Base-by-base conservation (phyloP, 371 early-diverging fungal species). In the Mortierella sp. region DNA sequence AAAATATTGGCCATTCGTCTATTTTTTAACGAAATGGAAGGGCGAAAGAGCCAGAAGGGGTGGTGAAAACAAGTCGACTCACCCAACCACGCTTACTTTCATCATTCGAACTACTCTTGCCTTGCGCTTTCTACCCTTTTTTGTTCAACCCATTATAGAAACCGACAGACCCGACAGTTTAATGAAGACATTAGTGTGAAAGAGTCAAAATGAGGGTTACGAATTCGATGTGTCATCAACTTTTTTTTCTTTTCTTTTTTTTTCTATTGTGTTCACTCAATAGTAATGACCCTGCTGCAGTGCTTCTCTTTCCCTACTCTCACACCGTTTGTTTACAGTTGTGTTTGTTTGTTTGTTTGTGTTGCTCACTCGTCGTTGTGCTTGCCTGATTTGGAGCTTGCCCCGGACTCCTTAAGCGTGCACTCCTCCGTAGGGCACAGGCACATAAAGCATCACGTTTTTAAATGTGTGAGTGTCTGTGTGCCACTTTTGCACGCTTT, bases 341-440 rank as follows among this genome's bases (percentile, higher is more conserved):
- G 38, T 49, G 71, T 76, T 55, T 77, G 49, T 48, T 46, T 60
- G 63, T 55, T 55, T 75, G 58, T 68, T 74, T 74, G 60, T 58
- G 58, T 78, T 56, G 41, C 54, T 68, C 54, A 46, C 58, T 78
- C 43, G 24, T 5, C 32, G 16, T 29, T 29, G 29, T 60, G 32
- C 79, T 79, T 83, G 76, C 83, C 83, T 43, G 65, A 76, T 75
- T 58, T 83, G 60, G 83, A 58, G 54, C 63, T 63, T 79, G 68
- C 83, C 83, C 83, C 83, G 83, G 83, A 83, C 83, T 79, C 83
- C 83, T 83, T 79, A 83, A 83, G 46, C 70, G 54, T 27, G 29
- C 43, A 43, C 18, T 6, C 7, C 4, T 11, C 27, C 3, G 41
- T 35, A 41, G 6, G 38, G 38, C 63, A 35, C 63, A 63, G 32